Conservation (phyloP, 345 rosid species). For the Microthlaspi erraticum region DNA sequence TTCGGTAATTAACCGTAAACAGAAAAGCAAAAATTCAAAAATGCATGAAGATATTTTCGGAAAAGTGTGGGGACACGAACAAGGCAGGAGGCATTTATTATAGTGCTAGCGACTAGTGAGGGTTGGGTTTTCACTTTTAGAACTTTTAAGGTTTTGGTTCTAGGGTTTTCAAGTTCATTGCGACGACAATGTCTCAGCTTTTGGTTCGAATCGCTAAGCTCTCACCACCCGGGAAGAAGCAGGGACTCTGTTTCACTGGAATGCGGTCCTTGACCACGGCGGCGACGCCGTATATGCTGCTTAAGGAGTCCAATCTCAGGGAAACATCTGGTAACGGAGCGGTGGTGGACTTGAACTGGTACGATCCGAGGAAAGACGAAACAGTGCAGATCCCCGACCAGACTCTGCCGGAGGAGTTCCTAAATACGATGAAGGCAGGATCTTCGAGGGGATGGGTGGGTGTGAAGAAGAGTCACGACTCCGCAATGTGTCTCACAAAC, state of each 20-base stretch:
- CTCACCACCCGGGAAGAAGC: neutral
- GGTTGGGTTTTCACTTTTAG: too few relatives aligned
- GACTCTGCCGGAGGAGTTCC: neutral
- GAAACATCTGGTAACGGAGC: neutral
- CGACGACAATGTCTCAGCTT: constrained; percentile 23
- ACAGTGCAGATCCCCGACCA: neutral
- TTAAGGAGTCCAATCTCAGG: neutral
- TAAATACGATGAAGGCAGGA: neutral
- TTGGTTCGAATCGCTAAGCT: constrained; percentile 25
- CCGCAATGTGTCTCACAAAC: neutral
- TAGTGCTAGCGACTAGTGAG: too few relatives aligned
- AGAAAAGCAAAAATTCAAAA: too few relatives aligned
- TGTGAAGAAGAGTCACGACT: neutral
- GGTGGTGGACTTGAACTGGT: neutral
- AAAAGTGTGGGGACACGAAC: too few relatives aligned
- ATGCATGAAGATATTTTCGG: too few relatives aligned
- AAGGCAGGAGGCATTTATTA: too few relatives aligned
- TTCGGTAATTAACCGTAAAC: too few relatives aligned
- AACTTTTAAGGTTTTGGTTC: too few relatives aligned
- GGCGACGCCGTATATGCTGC: constrained; percentile 15
- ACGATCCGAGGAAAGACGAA: constrained; percentile 7
- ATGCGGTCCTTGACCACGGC: neutral
- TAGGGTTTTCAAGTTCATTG: neutral
- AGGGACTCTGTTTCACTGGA: neutral
- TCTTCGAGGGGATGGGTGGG: neutral